These are phyloP conservation scores for Triticum aestivum DNA, from an alignment of 176 grass and related monocot genomes.

Conservation along the genomic window DNA sequence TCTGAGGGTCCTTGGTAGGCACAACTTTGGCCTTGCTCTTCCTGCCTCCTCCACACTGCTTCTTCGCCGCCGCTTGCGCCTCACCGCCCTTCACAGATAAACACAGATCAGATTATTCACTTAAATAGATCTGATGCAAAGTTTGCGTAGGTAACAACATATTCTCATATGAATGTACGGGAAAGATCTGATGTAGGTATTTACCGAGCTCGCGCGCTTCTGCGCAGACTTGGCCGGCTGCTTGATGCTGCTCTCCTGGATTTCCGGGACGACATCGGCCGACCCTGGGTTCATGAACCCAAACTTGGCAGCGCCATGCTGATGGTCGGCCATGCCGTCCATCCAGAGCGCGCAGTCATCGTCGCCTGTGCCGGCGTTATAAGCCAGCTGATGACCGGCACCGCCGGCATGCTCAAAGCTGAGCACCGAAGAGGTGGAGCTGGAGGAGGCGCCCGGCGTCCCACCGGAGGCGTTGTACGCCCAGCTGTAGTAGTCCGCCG, in stretches of 20 bases:
- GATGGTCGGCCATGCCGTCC: slow-evolving; percentile 51
- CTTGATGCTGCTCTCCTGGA: slow-evolving; percentile 41
- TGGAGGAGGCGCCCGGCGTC: slow-evolving; percentile 34
- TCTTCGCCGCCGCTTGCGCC: slow-evolving; percentile 54
- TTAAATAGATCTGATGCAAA: too few relatives aligned
- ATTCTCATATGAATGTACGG: background rate
- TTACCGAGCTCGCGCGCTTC: slow-evolving; percentile 52
- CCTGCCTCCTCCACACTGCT: slow-evolving; percentile 54
- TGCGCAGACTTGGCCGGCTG: slow-evolving; percentile 29
- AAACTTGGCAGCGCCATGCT: slow-evolving; percentile 29
- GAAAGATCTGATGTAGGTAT: background rate
- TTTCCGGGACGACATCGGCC: background rate
- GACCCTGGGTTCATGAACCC: slow-evolving; percentile 44
- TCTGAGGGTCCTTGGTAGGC: slow-evolving; percentile 67
- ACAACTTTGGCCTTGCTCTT: slow-evolving; percentile 71
- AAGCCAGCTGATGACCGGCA: slow-evolving; percentile 12
- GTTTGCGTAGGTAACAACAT: background rate
- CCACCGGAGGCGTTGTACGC: background rate
- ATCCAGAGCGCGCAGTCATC: slow-evolving; percentile 76
- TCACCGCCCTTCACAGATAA: slow-evolving; percentile 24
- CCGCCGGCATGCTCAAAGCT: slow-evolving; percentile 63
- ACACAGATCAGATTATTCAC: too few relatives aligned
- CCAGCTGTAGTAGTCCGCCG: slow-evolving; percentile 37
- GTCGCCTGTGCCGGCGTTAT: slow-evolving; percentile 1
- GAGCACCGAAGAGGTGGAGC: slow-evolving; percentile 83